Evolutionary conservation across 1,284 basidiomycete species (phyloP).

Genomic region (Cryptococcus amylolentus): DNA sequence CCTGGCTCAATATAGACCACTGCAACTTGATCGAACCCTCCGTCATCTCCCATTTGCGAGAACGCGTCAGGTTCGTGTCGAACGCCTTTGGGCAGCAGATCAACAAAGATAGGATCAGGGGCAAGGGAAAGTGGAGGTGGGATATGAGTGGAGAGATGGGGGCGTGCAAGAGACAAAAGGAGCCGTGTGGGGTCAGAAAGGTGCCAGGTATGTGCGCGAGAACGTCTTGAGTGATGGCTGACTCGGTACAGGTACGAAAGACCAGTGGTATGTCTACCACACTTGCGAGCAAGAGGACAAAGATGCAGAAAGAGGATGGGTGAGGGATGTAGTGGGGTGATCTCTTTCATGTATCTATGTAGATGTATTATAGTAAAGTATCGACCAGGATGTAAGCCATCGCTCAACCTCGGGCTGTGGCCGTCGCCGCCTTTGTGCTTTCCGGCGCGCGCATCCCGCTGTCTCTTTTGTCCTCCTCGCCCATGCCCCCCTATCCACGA

Average conservation of each 20-base stretch:
- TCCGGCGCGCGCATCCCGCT: too few species aligned
- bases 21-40: slow-evolving; percentile 30
- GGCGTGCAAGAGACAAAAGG: slow-evolving; percentile 7
- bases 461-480: too few species aligned
- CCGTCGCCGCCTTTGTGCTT: too few species aligned
- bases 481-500: background rate
- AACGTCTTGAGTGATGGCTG: background rate
- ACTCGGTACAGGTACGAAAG: slow-evolving; percentile 7
- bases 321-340: background rate
- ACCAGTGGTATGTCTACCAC: slow-evolving; percentile 16
- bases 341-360: background rate
- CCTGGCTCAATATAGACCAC: slow-evolving; percentile 36
- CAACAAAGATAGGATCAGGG: slow-evolving; percentile 28
- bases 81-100: background rate
- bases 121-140: slow-evolving; percentile 32
- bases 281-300: slow-evolving; percentile 7
- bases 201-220: slow-evolving; percentile 6
- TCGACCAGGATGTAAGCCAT: too few species aligned
- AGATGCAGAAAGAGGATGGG: slow-evolving; percentile 2
- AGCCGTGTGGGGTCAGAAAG: slow-evolving; percentile 6
- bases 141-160: slow-evolving; percentile 17
- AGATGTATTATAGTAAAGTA: too few species aligned
- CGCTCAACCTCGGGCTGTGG: background rate
- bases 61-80: slow-evolving; percentile 25
- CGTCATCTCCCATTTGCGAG: slow-evolving; percentile 13